Percentiles rank a stretch among this genome's conserved stretches.
These are phyloP conservation scores for Colletotrichum sp. DNA, from an alignment of 2,329 filamentous ascomycete genomes.

Conservation along the genomic window DNA sequence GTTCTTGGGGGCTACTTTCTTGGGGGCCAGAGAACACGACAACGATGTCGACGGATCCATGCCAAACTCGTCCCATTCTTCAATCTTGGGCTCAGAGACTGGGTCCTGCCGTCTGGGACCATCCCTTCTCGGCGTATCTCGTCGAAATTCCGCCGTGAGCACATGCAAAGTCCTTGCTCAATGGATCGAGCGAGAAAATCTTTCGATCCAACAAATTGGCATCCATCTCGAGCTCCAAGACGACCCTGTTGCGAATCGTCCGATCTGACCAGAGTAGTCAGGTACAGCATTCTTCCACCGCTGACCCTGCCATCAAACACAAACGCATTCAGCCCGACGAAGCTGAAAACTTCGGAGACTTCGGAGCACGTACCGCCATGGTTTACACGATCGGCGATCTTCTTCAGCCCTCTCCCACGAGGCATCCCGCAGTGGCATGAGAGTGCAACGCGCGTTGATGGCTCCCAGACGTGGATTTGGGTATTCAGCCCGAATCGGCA, in stretches of 20 bases:
- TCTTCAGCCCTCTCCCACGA: not conserved
- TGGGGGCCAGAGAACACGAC: not conserved
- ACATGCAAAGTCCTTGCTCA: slow-evolving; percentile 1
- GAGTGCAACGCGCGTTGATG: not conserved
- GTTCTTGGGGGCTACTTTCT: not conserved
- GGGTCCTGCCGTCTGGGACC: not conserved
- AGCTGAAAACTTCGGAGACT: not conserved
- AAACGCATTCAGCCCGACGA: not conserved
- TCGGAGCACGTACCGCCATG: not conserved
- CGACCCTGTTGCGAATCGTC: not conserved
- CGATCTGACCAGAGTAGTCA: not conserved
- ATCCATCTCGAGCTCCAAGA: not conserved
- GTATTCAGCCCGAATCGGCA: not conserved
- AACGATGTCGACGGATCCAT: not conserved
- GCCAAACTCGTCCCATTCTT: not conserved
- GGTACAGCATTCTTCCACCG: not conserved
- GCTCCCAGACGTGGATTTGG: not conserved
- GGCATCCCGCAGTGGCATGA: not conserved
- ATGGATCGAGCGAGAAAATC: not conserved
- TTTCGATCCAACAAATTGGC: not conserved
- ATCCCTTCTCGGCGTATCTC: not conserved
- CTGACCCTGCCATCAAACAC: not conserved
- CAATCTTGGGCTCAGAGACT: not conserved
- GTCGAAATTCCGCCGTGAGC: not conserved
- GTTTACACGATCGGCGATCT: not conserved